Conservation (phyloP, 2,329 filamentous ascomycete genomes). For the Claviceps spartinae region DNA sequence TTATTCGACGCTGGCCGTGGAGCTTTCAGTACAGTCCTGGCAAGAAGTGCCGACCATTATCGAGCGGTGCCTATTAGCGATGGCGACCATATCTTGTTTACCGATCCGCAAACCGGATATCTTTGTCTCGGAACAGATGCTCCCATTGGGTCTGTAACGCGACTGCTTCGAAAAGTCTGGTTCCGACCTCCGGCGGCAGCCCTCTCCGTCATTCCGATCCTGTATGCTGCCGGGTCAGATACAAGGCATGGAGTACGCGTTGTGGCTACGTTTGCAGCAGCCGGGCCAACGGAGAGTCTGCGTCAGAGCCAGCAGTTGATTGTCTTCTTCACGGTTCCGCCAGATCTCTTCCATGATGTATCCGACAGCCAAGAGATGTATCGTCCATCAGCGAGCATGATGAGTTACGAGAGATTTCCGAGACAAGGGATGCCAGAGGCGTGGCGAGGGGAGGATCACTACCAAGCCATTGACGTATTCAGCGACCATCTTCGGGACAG, state of each 20-base stretch:
- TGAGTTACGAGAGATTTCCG: conserved; percentile 4
- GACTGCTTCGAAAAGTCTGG: conserved; percentile 45
- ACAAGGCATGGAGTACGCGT: conserved; percentile 43
- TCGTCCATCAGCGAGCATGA: conserved; percentile 1
- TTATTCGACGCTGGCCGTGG: not conserved
- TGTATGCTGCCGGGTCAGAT: conserved; percentile 45
- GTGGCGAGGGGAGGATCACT: conserved; percentile 12
- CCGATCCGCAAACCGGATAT: conserved; percentile 40
- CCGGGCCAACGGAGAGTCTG: not conserved
- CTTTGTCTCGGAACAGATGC: conserved; percentile 50
- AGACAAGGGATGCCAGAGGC: conserved; percentile 7
- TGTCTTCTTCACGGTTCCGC: conserved; percentile 47
- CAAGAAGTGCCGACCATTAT: conserved; percentile 43
- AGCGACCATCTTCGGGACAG: conserved; percentile 8
- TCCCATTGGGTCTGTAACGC: conserved; percentile 33
- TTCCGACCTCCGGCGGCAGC: conserved; percentile 25
- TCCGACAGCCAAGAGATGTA: conserved; percentile 7
- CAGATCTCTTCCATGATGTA: conserved; percentile 35
- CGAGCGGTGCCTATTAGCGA: conserved; percentile 51
- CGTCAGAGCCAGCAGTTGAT: conserved; percentile 24
- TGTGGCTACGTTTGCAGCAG: conserved; percentile 39
- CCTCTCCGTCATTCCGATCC: conserved; percentile 25
- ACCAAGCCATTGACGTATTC: conserved; percentile 10
- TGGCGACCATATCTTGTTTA: conserved; percentile 50
- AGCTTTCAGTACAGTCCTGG: conserved; percentile 18